Base-by-base conservation (phyloP, 495 filamentous ascomycete genomes). In the Darksidea phi region DNA sequence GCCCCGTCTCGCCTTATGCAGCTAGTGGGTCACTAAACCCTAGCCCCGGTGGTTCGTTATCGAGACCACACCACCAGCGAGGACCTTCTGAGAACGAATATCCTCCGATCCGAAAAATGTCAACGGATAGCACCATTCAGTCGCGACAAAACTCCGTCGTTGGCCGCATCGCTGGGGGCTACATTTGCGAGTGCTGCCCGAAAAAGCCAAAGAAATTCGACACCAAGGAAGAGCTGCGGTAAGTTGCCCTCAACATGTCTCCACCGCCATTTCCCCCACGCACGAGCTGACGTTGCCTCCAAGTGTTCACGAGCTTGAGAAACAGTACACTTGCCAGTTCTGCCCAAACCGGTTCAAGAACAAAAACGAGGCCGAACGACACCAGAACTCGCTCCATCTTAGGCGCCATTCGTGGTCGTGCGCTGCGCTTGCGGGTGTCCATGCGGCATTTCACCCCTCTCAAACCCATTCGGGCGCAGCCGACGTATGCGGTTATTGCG, bases 121-220 rank as follows among this genome's bases (percentile, higher is more conserved):
- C 80, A 5, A 69, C 57, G 10, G 72, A 73, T 61, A 74, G 68
- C 60, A 60, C 66, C 23, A 26, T 60, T n/a, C 71, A 69, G 48
- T 71, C 70, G 8, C 50, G 67, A 38, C 57, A 72, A 46, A 66
- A 71, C 49, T 71, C 71, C 53, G 26, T 72, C 38, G 70, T 76
- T 12, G 48, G 51, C 32, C 48, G 49, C 23, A 68, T 78, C 24
- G 74, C 77, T 18, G 74, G 77, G 20, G 58, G 86, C 2, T 90
- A 82, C 68, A 94, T 96, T 68, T 98, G 94, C 73, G 90, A 96
- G 67, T 98, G 94, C 72, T 98, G 94, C 77, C 94, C 92, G 1
- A 97, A 98, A 75, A 98, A 97, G 73, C 94, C 94, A 1, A 97
- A 96, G 71, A 97, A 97, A 67, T 98, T 98, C 68, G 91, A 97